A percentile compares a stretch with the other conserved stretches of the same genome.
phyloP scores from a whole-genome alignment of 116 monocot species.

The Trichopus zeylanicus region DNA sequence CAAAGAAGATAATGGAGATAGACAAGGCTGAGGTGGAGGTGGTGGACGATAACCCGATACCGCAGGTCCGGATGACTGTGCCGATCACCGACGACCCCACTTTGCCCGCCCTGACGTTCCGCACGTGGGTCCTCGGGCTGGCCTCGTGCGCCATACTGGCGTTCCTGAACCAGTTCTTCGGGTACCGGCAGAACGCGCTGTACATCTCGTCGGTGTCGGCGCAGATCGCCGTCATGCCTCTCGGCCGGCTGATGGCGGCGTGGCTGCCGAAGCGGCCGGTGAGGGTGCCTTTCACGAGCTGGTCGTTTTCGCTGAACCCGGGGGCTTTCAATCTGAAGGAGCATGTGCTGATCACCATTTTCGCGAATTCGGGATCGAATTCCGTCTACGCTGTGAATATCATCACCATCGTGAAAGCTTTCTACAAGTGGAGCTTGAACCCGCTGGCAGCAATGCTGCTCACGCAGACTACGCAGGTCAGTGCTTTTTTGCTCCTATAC shows the following conservation, averaged over 20 bases:
- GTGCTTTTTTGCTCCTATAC: neutral
- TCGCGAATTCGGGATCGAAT: conserved; percentile 17
- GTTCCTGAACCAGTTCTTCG: conserved; percentile 52
- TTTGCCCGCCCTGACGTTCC: conserved; percentile 36
- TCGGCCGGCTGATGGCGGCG: conserved; percentile 29
- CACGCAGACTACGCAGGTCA: conserved; percentile 23
- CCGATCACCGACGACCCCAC: conserved; percentile 31
- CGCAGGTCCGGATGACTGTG: conserved; percentile 44
- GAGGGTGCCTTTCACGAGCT: conserved; percentile 6
- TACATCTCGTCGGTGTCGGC: conserved; percentile 22
- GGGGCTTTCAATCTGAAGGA: conserved; percentile 42
- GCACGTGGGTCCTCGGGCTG: conserved; percentile 44
- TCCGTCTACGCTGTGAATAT: conserved; percentile 27
- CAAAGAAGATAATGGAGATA: too few species aligned
- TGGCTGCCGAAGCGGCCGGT: conserved; percentile 13
- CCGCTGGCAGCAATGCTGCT: conserved; percentile 23
- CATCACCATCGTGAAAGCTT: conserved; percentile 36
- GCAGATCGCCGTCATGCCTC: conserved; percentile 26
- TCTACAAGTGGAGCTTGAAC: conserved; percentile 20
- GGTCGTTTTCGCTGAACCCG: conserved; percentile 38
- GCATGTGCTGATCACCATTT: conserved; percentile 34
- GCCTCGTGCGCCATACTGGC: conserved; percentile 21
- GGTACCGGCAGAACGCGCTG: conserved; percentile 27
- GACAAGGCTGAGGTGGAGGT: neutral
- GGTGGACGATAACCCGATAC: conserved; percentile 19